These are phyloP conservation scores for Huntiella bhutanensis DNA, from an alignment of 2,329 filamentous ascomycete species.

Conservation along the genomic window DNA sequence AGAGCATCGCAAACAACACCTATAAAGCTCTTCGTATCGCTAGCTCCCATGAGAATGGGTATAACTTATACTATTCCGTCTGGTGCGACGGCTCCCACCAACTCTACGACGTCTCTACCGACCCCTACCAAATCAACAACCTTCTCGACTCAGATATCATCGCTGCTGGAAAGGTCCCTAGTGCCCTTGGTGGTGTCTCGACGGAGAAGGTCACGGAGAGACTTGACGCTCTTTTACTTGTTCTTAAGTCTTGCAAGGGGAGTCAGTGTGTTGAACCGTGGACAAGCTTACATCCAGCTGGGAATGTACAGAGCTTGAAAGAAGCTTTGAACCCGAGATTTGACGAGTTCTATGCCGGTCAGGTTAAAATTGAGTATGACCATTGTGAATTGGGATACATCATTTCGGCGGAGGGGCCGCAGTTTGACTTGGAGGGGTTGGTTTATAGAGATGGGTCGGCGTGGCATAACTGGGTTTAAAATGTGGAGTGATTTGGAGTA, in stretches of 20 bases:
- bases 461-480: slow-evolving; percentile 17
- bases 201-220: slow-evolving; percentile 27
- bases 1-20: slow-evolving; percentile 24
- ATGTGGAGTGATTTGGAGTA: no score
- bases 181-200: slow-evolving; percentile 14
- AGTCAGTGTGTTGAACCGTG: slow-evolving; percentile 34
- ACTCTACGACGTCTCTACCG: slow-evolving; percentile 33
- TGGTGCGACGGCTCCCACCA: slow-evolving; percentile 33
- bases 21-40: slow-evolving; percentile 34
- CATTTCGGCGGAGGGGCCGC: slow-evolving; percentile 33
- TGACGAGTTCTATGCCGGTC: slow-evolving; percentile 32
- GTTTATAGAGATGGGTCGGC: slow-evolving; percentile 15
- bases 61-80: slow-evolving; percentile 36
- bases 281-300: slow-evolving; percentile 32
- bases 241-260: slow-evolving; percentile 40
- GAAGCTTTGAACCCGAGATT: slow-evolving; percentile 30
- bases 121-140: slow-evolving; percentile 27
- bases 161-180: slow-evolving; percentile 15
- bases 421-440: slow-evolving; percentile 18
- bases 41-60: slow-evolving; percentile 19
- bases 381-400: slow-evolving; percentile 38
- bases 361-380: slow-evolving; percentile 29
- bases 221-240: slow-evolving; percentile 37
- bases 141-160: slow-evolving; percentile 12
- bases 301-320: slow-evolving; percentile 28